Base-by-base conservation (phyloP, 495 filamentous ascomycete genomes). In the Aspergillus kassunensis region DNA sequence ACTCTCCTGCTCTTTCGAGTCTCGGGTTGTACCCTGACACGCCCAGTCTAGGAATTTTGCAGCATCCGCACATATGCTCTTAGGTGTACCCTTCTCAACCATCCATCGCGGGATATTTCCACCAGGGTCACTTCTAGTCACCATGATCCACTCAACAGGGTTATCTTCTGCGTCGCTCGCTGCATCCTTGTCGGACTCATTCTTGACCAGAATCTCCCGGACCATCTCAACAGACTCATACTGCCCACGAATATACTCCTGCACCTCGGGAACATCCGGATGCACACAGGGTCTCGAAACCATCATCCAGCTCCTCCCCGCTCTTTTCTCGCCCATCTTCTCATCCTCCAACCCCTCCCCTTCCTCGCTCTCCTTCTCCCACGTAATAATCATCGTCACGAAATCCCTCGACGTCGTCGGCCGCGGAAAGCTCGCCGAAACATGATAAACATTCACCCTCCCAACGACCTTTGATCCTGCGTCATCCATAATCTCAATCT, bases 171-270 rank as follows among this genome's bases (percentile, higher is more conserved):
- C 70, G 10, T 49, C 57, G 1, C 48, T 54, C 34, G 45, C 41
- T 44, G 23, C 35, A 42, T 33, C 47, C 19, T 16, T 47, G 30
- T 29, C 31, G 12, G 20, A 41, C n/a, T 36, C 18, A 24, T 43
- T 51, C n/a, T 56, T 49, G 31, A 52, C 61, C n/a, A 83, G 84
- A 23, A 96, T 76, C 70, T 97, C 93, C 34, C 93, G 77, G 46
- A 97, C 88, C 48, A 96, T 79, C 65, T 97, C 92, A 19, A 97
- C 86, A 12, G 86, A 91, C 72, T 97, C 91, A 67, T 96, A 97
- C 51, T 85, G 74, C 0, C 91, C 93, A 13, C 91, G 75, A 46
- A 95, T 85, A 58, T 87, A 90, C 8, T 86, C 86, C 51, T 81
- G 64, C 16, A 84, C 74, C 11, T 76, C 76, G 4, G 83, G 83